These are phyloP conservation scores for Aspergillus asperescens DNA, from an alignment of 495 filamentous ascomycete genomes.

Conservation along the genomic window DNA sequence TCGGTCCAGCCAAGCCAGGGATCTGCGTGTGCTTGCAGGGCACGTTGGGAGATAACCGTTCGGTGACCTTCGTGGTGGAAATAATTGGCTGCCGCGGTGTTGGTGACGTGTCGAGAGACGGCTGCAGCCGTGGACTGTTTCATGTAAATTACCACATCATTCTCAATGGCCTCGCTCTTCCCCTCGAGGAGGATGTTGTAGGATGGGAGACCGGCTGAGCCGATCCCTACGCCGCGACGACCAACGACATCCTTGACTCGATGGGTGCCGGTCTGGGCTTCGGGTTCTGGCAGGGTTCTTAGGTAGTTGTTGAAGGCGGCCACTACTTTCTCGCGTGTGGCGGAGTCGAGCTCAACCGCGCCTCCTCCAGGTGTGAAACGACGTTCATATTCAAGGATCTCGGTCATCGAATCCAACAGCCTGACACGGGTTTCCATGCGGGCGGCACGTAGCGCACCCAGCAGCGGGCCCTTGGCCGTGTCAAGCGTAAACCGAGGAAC, in stretches of 20 bases:
- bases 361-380: slow-evolving; percentile 12
- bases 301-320: slow-evolving; percentile 6
- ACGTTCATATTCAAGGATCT: slow-evolving; percentile 15
- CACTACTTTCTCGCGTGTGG: slow-evolving; percentile 10
- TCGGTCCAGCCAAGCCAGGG: slow-evolving; percentile 18
- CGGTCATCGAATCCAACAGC: slow-evolving; percentile 12
- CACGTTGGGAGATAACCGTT: slow-evolving; percentile 17
- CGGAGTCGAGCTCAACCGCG: slow-evolving; percentile 9
- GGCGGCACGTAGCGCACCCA: slow-evolving; percentile 10
- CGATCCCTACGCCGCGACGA: slow-evolving; percentile 18
- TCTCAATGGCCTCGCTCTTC: slow-evolving; percentile 17
- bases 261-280: not conserved
- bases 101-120: slow-evolving; percentile 11
- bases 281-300: slow-evolving; percentile 5
- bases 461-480: slow-evolving; percentile 15
- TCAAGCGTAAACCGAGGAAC: slow-evolving; percentile 11
- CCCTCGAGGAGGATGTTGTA: slow-evolving; percentile 18
- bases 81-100: slow-evolving; percentile 8
- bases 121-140: slow-evolving; percentile 14
- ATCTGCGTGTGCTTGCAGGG: slow-evolving; percentile 15
- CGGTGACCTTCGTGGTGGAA: slow-evolving; percentile 19
- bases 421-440: slow-evolving; percentile 10
- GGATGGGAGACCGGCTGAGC: slow-evolving; percentile 15
- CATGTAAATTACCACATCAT: slow-evolving; percentile 20
- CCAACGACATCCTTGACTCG: slow-evolving; percentile 17